Conservation (phyloP, 345 rosid genomes). For the Eucalyptus regnans region DNA sequence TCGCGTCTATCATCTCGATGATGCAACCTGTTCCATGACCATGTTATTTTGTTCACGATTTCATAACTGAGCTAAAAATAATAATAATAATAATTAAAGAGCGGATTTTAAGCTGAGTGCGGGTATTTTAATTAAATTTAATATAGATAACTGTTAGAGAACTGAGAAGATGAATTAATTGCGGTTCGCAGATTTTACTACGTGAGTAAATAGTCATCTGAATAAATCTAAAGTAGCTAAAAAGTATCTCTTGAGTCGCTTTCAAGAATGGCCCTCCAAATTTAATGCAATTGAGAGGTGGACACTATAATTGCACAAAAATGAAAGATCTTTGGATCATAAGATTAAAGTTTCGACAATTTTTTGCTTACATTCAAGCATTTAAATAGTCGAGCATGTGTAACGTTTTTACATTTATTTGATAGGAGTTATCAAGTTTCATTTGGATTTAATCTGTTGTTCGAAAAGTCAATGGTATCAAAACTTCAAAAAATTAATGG, state of each 20-base stretch:
- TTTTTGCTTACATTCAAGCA: not conserved
- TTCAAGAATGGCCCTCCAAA: not conserved
- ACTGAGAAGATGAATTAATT: not conserved
- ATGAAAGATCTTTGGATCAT: not conserved
- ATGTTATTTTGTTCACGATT: not conserved
- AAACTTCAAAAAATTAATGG: no score
- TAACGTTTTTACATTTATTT: no score
- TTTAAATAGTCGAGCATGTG: not conserved
- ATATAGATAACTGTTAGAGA: not conserved
- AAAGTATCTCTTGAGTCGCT: not conserved
- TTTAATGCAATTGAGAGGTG: not conserved
- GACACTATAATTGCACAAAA: not conserved
- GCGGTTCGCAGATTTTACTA: not conserved
- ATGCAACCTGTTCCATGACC: not conserved
- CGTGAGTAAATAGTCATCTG: not conserved
- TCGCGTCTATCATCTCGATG: not conserved
- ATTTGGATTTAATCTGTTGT: not conserved
- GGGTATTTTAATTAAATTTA: not conserved
- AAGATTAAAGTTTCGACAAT: fast-evolving
- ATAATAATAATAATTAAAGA: not conserved
- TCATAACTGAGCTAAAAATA: not conserved
- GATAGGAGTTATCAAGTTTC: not conserved
- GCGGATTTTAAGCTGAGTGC: not conserved
- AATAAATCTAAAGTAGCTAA: not conserved
- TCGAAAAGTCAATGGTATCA: not conserved